Evolutionary conservation across 2,329 filamentous ascomycete species (phyloP), one percentile per base, ranked within the genome.

Genomic region (Hymenoscyphus infarciens): DNA sequence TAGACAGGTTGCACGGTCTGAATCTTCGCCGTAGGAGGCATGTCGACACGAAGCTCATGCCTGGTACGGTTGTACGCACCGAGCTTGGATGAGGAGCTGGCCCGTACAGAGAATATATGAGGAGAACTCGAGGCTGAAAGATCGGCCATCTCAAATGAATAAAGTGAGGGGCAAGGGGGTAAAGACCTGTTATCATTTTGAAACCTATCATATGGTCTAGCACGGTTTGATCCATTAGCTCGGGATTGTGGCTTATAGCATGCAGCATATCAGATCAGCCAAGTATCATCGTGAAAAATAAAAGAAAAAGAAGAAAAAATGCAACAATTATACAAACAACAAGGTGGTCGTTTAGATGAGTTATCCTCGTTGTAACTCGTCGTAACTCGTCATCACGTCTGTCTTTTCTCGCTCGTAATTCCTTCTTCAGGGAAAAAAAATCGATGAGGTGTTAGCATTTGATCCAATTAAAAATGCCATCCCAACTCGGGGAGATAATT

Each of bases 161-260:
- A 22, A 16, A 33, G 35, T 13, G 19, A 31, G 25, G 29, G 6
- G n/a, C 55, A 57, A 29, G 45, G 42, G 59, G 27, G 29, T 33
- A 31, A 55, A 56, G 35, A 22, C 31, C 33, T 54, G 22, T 31
- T 31, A n/a, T 22, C 16, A 22, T 29, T 61, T 33, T 61, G 59
- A 60, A 60, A 60, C 58, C 22, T 27, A 16, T 53, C 19, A 42
- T 29, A 19, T 35, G 16, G 16, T 56, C 25, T 35, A 56, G 19
- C 25, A 31, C 22, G 33, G 59, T 61, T 56, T 56, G 59, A 56
- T 56, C 59, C 59, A 56, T 56, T 16, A 33, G 31, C 7, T 61
- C 29, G 33, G 59, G 29, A 56, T 45, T 54, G 45, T 55, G 45
- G n/a, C 31, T 39, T 38, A 53, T 33, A 13, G 5, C 13, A 58